These are phyloP conservation scores for Solanum aculeatissimum DNA, from an alignment of 305 asterid species.

Conservation along the genomic window DNA sequence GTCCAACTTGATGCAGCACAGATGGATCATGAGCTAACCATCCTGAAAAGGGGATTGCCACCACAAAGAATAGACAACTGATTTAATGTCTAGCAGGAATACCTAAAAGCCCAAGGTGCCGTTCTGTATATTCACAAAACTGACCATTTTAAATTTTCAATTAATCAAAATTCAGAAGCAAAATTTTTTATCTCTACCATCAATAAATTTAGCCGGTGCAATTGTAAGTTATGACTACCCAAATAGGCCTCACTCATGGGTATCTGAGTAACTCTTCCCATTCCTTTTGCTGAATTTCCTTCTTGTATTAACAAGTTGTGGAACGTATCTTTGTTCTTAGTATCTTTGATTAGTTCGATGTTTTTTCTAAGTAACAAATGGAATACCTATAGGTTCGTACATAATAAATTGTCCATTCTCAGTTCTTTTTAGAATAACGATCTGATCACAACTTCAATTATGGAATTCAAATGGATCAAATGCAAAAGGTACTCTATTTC, in stretches of 20 bases:
- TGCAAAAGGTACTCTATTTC: neutral
- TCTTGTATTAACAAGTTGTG: neutral
- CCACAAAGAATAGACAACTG: neutral
- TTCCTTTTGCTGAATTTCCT: slow-evolving; percentile 2
- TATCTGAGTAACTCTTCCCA: neutral
- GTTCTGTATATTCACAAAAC: neutral
- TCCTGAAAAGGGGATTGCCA: slow-evolving; percentile 37
- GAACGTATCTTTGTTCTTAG: neutral
- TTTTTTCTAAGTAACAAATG: neutral
- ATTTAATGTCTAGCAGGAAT: neutral
- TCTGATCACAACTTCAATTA: neutral
- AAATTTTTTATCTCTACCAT: slow-evolving; percentile 3
- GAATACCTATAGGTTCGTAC: neutral
- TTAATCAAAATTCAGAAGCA: slow-evolving; percentile 1
- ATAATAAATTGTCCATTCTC: neutral
- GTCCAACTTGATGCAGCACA: slow-evolving; percentile 72
- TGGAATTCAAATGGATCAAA: neutral
- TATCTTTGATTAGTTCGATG: neutral
- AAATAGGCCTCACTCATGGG: slow-evolving; percentile 4
- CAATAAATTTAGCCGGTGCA: neutral
- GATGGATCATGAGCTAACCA: slow-evolving; percentile 83
- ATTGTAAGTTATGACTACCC: neutral
- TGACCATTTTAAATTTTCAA: neutral
- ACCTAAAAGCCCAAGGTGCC: neutral
- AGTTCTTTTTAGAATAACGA: neutral